These are phyloP conservation scores for Escovopsis sp. DNA, from an alignment of 2,329 filamentous ascomycete genomes.

Conservation along the genomic window DNA sequence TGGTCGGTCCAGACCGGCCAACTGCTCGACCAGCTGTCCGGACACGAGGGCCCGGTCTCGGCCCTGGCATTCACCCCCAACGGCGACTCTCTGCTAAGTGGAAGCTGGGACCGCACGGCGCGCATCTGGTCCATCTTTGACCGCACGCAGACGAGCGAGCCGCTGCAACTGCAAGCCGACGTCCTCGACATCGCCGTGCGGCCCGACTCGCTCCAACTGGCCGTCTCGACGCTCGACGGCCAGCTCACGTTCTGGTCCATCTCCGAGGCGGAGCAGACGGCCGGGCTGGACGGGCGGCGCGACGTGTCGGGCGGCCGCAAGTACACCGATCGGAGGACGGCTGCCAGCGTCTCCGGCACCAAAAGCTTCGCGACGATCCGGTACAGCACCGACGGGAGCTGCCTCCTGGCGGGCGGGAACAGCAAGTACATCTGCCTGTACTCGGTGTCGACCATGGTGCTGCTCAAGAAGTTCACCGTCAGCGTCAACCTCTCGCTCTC, in stretches of 20 bases:
- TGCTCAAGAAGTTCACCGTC: slow-evolving; percentile 91
- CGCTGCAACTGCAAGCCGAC: slow-evolving; percentile 81
- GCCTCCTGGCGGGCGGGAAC: slow-evolving; percentile 80
- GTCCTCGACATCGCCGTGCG: slow-evolving; percentile 75
- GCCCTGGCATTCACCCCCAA: slow-evolving; percentile 80
- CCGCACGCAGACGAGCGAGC: slow-evolving; percentile 87
- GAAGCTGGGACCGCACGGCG: slow-evolving; percentile 93
- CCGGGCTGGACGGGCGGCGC: slow-evolving; percentile 74
- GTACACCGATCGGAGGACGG: slow-evolving; percentile 72
- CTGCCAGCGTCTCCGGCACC: slow-evolving; percentile 77
- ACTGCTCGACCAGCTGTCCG: slow-evolving; percentile 75
- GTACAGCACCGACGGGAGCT: slow-evolving; percentile 86
- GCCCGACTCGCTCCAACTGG: slow-evolving; percentile 81
- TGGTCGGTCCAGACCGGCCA: slow-evolving; percentile 98
- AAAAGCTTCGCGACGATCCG: slow-evolving; percentile 80
- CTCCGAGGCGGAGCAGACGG: slow-evolving; percentile 71
- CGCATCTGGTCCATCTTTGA: slow-evolving; percentile 93
- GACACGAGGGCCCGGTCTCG: slow-evolving; percentile 88
- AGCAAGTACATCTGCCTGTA: slow-evolving; percentile 99
- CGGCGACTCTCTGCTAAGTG: slow-evolving; percentile 69
- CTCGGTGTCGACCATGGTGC: slow-evolving; percentile 79
- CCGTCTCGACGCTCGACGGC: slow-evolving; percentile 83
- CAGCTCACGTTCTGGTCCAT: slow-evolving; percentile 93
- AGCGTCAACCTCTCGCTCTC: slow-evolving; percentile 91
- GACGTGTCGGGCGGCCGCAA: slow-evolving; percentile 90